Percentiles rank a stretch among this genome's conserved stretches.
Evolutionary conservation across 805 yeast genomes (phyloP).

Genomic region (Lipomyces chichibuensis): DNA sequence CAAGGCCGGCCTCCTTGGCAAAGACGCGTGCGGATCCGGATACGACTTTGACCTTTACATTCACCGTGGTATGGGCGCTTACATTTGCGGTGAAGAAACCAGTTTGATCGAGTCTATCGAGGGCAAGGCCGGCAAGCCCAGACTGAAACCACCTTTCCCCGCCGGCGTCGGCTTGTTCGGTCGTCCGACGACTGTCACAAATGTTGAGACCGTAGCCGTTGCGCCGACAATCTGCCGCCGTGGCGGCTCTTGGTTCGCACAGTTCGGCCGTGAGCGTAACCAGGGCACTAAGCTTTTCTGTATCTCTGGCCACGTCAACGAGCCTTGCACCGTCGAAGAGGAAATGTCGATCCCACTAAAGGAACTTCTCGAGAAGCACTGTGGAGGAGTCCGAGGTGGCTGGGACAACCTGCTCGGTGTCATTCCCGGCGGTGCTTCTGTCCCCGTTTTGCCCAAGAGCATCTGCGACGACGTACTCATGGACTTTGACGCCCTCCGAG

Average conservation of each 20-base stretch:
- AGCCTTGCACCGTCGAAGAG: conserved; percentile 91
- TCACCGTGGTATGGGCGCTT: conserved; percentile 94
- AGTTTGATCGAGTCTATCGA: conserved; percentile 85
- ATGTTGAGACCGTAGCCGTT: conserved; percentile 88
- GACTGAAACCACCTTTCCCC: conserved; percentile 93
- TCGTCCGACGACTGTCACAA: conserved; percentile 87
- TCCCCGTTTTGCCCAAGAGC: conserved; percentile 74
- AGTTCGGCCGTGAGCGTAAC: conserved; percentile 84
- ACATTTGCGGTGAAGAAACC: conserved; percentile 91
- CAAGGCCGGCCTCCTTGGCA: conserved; percentile 76
- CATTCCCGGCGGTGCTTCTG: conserved; percentile 89
- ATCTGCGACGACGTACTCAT: conserved; percentile 70
- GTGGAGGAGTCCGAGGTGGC: conserved; percentile 90
- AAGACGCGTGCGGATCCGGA: conserved; percentile 85
- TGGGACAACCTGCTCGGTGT: conserved; percentile 90
- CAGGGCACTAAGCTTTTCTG: conserved; percentile 81
- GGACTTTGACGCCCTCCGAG: conserved; percentile 87
- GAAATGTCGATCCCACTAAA: conserved; percentile 88
- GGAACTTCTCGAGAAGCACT: conserved; percentile 82
- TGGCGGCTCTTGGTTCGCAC: conserved; percentile 85
- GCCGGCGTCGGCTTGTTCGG: conserved; percentile 92
- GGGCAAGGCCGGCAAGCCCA: conserved; percentile 92
- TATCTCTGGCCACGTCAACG: conserved; percentile 87
- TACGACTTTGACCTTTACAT: conserved; percentile 79
- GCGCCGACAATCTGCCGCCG: conserved; percentile 88